These are phyloP conservation scores for Reutealis trisperma DNA, from an alignment of 345 rosid species.

Conservation along the genomic window DNA sequence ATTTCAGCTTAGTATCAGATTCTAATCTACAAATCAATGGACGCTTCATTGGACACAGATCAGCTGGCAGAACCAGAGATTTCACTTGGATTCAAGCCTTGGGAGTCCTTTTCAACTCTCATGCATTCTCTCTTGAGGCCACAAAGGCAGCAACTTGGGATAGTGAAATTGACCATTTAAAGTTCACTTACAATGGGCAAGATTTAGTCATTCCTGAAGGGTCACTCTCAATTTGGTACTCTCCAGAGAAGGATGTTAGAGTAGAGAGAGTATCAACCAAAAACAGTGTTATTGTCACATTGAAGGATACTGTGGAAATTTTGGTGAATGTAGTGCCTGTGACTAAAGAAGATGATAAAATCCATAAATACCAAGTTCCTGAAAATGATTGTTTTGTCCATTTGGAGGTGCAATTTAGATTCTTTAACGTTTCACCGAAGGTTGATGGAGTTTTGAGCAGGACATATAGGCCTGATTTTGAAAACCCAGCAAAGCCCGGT, in stretches of 20 bases:
- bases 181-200: conserved; percentile 51
- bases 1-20: conserved; percentile 59
- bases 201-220: conserved; percentile 50
- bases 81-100: conserved; percentile 72
- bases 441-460: conserved; percentile 71
- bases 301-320: conserved; percentile 51
- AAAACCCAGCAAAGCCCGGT: conserved; percentile 64
- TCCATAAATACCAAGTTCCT: conserved; percentile 61
- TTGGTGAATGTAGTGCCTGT: conserved; percentile 67
- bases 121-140: conserved; percentile 65
- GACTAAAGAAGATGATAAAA: conserved; percentile 64
- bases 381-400: conserved; percentile 62
- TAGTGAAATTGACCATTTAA: conserved; percentile 52
- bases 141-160: conserved; percentile 52
- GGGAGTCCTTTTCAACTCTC: conserved; percentile 52
- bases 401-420: conserved; percentile 63
- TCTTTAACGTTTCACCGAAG: conserved; percentile 53
- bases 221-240: conserved; percentile 51
- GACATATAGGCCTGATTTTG: conserved; percentile 62
- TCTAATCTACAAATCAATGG: conserved; percentile 56
- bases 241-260: conserved; percentile 44
- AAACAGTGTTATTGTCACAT: conserved; percentile 50
- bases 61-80: conserved; percentile 52
- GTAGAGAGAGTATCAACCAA: conserved; percentile 55
- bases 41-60: conserved; percentile 59